Evolutionary conservation across 2,329 filamentous ascomycete species (phyloP).

Genomic region (Aspergillus flavus): DNA sequence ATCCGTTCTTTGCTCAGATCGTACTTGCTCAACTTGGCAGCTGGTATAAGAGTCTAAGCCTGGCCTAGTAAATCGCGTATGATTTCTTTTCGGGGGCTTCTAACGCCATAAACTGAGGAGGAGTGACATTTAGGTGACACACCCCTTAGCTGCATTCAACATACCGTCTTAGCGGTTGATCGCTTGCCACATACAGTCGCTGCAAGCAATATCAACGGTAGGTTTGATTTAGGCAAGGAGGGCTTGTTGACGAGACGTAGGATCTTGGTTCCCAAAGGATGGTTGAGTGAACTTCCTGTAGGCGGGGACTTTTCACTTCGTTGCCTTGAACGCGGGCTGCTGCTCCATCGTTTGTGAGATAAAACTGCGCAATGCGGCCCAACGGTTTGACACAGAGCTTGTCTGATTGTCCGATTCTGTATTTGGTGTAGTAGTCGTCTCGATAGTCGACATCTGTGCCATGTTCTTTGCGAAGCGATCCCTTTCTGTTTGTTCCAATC

Average conservation of each 20-base stretch:
- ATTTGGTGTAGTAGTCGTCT: conserved; percentile 28
- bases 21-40: neutral
- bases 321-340: conserved; percentile 70
- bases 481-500: conserved; percentile 76
- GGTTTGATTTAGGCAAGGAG: neutral
- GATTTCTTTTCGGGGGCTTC: neutral
- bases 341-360: conserved; percentile 89
- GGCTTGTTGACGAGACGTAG: neutral
- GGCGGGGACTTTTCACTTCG: conserved; percentile 27
- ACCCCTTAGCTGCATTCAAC: neutral
- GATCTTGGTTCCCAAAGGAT: no score
- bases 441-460: conserved; percentile 65
- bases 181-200: neutral
- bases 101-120: neutral
- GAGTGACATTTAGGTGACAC: neutral
- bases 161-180: neutral
- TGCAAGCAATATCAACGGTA: neutral
- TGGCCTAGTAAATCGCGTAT: neutral
- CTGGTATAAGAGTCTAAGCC: neutral
- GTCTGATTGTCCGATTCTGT: conserved; percentile 20
- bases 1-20: neutral
- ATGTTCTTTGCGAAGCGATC: conserved; percentile 82
- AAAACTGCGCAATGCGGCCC: conserved; percentile 80
- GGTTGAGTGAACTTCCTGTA: neutral
- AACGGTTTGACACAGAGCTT: conserved; percentile 60